A percentile compares a stretch with the other conserved stretches of the same genome.
Evolutionary conservation across 768 basidiomycete species (phyloP).

Genomic region (Russula foetens): DNA sequence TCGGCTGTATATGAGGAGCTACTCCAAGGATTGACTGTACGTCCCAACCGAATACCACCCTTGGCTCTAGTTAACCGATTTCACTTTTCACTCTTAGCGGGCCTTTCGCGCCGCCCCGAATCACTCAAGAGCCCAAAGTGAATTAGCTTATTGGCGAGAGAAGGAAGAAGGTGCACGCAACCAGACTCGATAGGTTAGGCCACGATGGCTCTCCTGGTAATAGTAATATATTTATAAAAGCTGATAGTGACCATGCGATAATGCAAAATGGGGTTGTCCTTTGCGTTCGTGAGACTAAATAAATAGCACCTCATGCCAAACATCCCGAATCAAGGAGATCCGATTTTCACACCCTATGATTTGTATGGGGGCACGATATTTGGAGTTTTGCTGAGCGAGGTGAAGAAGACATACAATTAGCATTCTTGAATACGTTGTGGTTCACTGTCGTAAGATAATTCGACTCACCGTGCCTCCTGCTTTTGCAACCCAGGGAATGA

Average conservation of each 20-base stretch:
- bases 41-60: constrained; percentile 25
- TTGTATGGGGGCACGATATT: constrained; percentile 30
- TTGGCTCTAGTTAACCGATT: background rate
- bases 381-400: constrained; percentile 3
- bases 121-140: constrained; percentile 80
- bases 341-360: constrained; percentile 14
- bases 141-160: constrained; percentile 81
- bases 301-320: constrained; percentile 1
- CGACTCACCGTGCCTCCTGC: constrained; percentile 33
- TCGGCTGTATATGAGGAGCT: constrained; percentile 69
- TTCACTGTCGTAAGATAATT: background rate
- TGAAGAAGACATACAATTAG: background rate
- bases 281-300: background rate
- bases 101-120: constrained; percentile 55
- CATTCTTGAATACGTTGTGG: too few relatives aligned
- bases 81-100: constrained; percentile 35
- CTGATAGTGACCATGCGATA: background rate
- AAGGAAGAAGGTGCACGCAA: constrained; percentile 69
- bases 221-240: background rate
- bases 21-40: constrained; percentile 67
- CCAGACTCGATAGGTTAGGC: constrained; percentile 24
- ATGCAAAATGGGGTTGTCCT: background rate
- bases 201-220: background rate
- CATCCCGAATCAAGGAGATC: background rate
- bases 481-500: constrained; percentile 56